A percentile compares a stretch with the other conserved stretches of the same genome.
phyloP scores from a whole-genome alignment of 495 filamentous ascomycete genomes.

The Aspergillus bertholletiae region DNA sequence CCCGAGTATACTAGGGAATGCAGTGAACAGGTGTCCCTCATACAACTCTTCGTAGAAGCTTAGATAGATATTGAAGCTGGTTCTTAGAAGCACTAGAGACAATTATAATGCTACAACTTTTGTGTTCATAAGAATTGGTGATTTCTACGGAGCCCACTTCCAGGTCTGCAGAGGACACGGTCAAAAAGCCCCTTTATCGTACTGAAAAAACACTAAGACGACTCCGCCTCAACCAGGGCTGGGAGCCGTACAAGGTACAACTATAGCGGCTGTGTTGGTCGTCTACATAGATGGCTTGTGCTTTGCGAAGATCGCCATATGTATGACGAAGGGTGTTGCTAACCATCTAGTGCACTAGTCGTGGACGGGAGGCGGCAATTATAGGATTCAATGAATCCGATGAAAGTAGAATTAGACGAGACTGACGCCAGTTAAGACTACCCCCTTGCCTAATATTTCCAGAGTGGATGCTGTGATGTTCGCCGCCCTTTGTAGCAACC shows the following conservation, averaged over 20 bases:
- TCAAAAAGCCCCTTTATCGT: neutral
- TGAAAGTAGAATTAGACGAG: neutral
- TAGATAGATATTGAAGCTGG: no score
- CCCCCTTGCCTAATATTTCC: neutral
- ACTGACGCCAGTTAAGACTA: neutral
- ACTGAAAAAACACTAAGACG: neutral
- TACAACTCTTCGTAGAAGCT: no score
- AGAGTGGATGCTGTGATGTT: neutral
- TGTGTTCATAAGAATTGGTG: neutral
- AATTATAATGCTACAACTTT: neutral
- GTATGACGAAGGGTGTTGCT: neutral
- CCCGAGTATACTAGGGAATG: no score
- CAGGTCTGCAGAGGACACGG: slow-evolving; percentile 1
- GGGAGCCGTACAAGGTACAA: neutral
- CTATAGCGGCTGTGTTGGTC: neutral
- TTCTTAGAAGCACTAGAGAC: slow-evolving; percentile 1
- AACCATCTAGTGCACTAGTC: neutral
- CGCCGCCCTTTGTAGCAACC: neutral
- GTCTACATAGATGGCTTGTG: neutral
- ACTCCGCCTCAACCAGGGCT: neutral
- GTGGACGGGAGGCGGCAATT: neutral
- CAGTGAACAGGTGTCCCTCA: no score
- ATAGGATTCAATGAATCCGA: neutral
- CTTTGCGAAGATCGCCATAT: neutral
- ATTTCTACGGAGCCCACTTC: neutral